Percentiles rank a stretch among this genome's conserved stretches.
These are phyloP conservation scores for Neurospora sublineolata DNA, from an alignment of 495 filamentous ascomycete species.

Conservation along the genomic window DNA sequence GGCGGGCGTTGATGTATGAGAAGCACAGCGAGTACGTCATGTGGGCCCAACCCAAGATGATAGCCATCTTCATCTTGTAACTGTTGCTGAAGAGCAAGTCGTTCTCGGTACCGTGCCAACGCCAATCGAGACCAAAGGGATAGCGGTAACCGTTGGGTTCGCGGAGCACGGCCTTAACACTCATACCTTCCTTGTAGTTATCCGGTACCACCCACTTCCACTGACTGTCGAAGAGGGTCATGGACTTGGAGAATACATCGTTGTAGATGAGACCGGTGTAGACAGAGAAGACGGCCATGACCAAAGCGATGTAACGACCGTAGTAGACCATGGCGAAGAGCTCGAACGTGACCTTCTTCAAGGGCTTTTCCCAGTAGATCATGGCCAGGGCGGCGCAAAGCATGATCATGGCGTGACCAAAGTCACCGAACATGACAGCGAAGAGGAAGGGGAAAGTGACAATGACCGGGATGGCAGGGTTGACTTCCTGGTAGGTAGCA, in stretches of 20 bases:
- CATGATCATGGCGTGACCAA: conserved; percentile 87
- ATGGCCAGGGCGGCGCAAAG: conserved; percentile 66
- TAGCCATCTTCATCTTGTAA: conserved; percentile 99
- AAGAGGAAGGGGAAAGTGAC: conserved; percentile 98
- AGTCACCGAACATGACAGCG: conserved; percentile 97
- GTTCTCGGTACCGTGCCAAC: conserved; percentile 92
- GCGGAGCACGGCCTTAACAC: conserved; percentile 54
- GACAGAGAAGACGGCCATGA: conserved; percentile 96
- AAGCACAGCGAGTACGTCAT: conserved; percentile 97
- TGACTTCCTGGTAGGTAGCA: conserved; percentile 92
- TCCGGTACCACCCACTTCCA: conserved; percentile 70
- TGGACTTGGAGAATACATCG: conserved; percentile 86
- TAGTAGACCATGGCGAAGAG: conserved; percentile 97
- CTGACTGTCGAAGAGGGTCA: conserved; percentile 77
- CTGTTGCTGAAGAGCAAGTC: conserved; percentile 89
- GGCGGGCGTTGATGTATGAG: conserved; percentile 81
- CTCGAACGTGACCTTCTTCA: conserved; percentile 87
- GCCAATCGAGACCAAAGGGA: conserved; percentile 93
- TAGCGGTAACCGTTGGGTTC: conserved; percentile 54
- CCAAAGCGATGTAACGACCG: conserved; percentile 92
- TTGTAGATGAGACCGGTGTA: conserved; percentile 98
- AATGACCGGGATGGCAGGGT: conserved; percentile 87
- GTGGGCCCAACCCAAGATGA: conserved; percentile 89
- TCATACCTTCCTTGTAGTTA: conserved; percentile 44
- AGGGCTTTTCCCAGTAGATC: conserved; percentile 88